Percentiles rank a stretch among this genome's conserved stretches.
Evolutionary conservation across 108 stramenopile genomes (phyloP).

Genomic region (Aureococcus anophagefferens): DNA sequence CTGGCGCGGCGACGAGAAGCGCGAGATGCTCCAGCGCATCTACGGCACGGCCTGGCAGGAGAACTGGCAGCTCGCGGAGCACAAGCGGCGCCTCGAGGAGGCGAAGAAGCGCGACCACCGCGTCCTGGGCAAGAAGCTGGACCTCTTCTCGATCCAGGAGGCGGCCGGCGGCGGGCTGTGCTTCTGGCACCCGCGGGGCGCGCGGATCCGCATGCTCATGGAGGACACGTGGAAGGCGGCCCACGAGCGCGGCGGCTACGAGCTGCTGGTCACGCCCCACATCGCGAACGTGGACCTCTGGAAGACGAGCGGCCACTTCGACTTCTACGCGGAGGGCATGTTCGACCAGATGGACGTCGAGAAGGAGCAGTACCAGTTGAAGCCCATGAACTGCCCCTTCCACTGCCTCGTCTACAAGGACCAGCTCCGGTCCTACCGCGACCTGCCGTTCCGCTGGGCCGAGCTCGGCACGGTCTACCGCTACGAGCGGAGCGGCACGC

Average conservation of each 20-base stretch:
- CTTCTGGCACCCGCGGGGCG: constrained; percentile 90
- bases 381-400: constrained; percentile 99
- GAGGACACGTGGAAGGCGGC: constrained; percentile 88
- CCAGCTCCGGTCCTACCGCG: constrained; percentile 78
- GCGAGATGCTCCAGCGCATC: constrained; percentile 82
- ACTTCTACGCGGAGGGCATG: constrained; percentile 94
- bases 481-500: constrained; percentile 85
- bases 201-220: constrained; percentile 69
- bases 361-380: constrained; percentile 87
- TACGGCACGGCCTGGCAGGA: constrained; percentile 86
- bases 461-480: constrained; percentile 88
- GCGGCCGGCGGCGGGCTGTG: constrained; percentile 73
- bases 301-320: constrained; percentile 96
- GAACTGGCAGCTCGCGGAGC: constrained; percentile 42
- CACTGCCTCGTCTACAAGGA: constrained; percentile 98
- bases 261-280: constrained; percentile 92
- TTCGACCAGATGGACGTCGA: constrained; percentile 97
- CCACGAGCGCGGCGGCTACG: constrained; percentile 70
- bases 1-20: constrained; percentile 94
- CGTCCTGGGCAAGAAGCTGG: constrained; percentile 81
- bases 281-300: constrained; percentile 91
- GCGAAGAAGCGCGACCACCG: constrained; percentile 96
- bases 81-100: constrained; percentile 82
- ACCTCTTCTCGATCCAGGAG: constrained; percentile 89
- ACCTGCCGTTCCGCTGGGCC: constrained; percentile 87